Percentiles rank a stretch among this genome's conserved stretches.
These are phyloP conservation scores for Chloranthus sessilifolius DNA, from an alignment of 164 flowering plant genomes.

Conservation along the genomic window DNA sequence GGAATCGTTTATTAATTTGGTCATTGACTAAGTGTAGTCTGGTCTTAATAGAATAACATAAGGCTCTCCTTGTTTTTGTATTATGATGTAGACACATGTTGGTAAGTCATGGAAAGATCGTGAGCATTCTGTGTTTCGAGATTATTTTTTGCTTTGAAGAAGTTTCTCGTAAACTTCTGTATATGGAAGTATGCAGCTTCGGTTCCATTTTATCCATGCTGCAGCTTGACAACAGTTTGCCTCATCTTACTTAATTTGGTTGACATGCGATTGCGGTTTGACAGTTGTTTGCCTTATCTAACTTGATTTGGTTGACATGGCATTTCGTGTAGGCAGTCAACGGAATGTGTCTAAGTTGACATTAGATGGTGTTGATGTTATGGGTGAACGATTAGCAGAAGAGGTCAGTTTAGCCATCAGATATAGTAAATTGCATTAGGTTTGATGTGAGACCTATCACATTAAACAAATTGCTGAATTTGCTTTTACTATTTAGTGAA, in stretches of 20 bases:
- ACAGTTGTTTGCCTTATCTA: neutral
- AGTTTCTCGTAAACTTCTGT: no score
- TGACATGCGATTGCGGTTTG: constrained; percentile 3
- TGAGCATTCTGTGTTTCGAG: no score
- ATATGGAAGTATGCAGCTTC: neutral
- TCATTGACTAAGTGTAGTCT: no score
- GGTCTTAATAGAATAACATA: no score
- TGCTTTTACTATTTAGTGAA: neutral
- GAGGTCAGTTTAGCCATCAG: constrained; percentile 63
- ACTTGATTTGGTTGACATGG: constrained; percentile 9
- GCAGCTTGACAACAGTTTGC: neutral
- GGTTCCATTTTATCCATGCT: neutral
- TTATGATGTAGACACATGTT: no score
- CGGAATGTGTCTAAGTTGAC: constrained; percentile 57
- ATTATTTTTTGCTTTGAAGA: no score
- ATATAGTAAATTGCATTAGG: neutral
- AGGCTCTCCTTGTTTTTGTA: no score
- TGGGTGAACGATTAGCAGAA: constrained; percentile 84
- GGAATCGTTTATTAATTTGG: no score
- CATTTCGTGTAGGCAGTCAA: constrained; percentile 65
- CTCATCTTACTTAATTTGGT: constrained; percentile 4
- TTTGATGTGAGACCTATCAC: neutral
- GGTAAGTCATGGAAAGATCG: no score
- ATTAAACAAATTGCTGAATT: neutral
- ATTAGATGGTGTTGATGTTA: constrained; percentile 95